These are phyloP conservation scores for Tylopilus subfusipes DNA, from an alignment of 768 basidiomycete genomes.

Conservation along the genomic window DNA sequence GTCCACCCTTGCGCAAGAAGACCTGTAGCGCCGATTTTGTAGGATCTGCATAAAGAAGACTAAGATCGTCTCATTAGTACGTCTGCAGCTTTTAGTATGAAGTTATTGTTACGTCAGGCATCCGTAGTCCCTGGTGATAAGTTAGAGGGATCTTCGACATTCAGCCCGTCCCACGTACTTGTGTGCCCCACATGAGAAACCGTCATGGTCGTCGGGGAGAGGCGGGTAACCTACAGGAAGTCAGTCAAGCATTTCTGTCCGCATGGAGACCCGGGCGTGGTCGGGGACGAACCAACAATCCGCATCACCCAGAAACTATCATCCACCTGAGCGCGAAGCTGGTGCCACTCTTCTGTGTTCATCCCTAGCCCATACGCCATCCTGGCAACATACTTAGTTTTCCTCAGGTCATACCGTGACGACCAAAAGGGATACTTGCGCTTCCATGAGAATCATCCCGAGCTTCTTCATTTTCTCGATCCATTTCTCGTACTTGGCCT, in stretches of 20 bases:
- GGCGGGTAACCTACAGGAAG: slow-evolving; percentile 74
- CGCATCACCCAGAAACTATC: slow-evolving; percentile 92
- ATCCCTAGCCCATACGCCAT: slow-evolving; percentile 82
- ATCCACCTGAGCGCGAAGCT: slow-evolving; percentile 65
- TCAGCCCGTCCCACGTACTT: slow-evolving; percentile 47
- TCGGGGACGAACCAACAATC: slow-evolving; percentile 54
- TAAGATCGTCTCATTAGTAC: slow-evolving; percentile 30
- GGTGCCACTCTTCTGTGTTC: slow-evolving; percentile 63
- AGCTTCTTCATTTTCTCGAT: slow-evolving; percentile 81
- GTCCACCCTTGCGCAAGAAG: slow-evolving; percentile 49
- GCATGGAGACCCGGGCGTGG: background rate
- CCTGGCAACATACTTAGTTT: slow-evolving; percentile 35
- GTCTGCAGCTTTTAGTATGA: background rate
- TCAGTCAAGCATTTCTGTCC: background rate
- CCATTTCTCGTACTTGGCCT: slow-evolving; percentile 67
- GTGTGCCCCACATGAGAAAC: slow-evolving; percentile 88
- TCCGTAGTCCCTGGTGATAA: slow-evolving; percentile 71
- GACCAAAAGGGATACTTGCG: slow-evolving; percentile 45
- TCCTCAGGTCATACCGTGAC: background rate
- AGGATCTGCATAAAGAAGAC: slow-evolving; percentile 83
- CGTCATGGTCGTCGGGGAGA: slow-evolving; percentile 72
- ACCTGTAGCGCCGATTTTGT: slow-evolving; percentile 82
- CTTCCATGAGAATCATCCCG: slow-evolving; percentile 82
- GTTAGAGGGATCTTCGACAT: slow-evolving; percentile 3
- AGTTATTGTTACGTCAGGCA: slow-evolving; percentile 65